Percentiles rank a stretch among this genome's conserved stretches.
These are phyloP conservation scores for Yamadazyma songkhlaensis DNA, from an alignment of 1,139 yeast genomes.

Conservation along the genomic window DNA sequence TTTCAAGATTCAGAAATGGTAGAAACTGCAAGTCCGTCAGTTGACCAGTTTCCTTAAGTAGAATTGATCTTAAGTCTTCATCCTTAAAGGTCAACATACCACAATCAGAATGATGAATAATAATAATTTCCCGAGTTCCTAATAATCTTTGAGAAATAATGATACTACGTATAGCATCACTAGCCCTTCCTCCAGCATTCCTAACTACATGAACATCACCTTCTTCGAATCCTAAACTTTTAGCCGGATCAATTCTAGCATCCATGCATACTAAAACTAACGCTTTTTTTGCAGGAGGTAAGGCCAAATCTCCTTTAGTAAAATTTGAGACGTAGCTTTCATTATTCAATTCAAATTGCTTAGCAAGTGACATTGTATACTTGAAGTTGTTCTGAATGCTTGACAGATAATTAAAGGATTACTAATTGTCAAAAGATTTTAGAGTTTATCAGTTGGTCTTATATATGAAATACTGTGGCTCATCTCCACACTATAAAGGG, in stretches of 20 bases:
- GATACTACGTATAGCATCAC: conserved; percentile 38
- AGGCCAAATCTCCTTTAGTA: conserved; percentile 24
- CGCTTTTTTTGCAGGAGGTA: conserved; percentile 37
- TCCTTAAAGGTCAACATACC: conserved; percentile 43
- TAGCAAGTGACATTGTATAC: conserved; percentile 20
- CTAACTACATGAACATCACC: conserved; percentile 47
- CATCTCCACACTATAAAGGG: background rate
- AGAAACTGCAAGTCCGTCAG: conserved; percentile 26
- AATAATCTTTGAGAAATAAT: conserved; percentile 32
- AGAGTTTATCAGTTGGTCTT: background rate
- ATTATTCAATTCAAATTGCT: conserved; percentile 19
- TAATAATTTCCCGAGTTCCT: conserved; percentile 38
- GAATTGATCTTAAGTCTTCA: conserved; percentile 21
- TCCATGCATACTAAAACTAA: conserved; percentile 44
- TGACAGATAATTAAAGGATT: too few species aligned
- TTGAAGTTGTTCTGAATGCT: background rate
- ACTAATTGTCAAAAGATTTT: too few species aligned
- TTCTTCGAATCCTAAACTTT: conserved; percentile 34
- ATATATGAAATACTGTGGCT: conserved; percentile 2
- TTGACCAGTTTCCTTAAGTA: conserved; percentile 27
- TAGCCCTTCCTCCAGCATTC: conserved; percentile 45
- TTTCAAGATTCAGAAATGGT: conserved; percentile 30
- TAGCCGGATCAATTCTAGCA: conserved; percentile 43
- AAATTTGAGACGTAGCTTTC: conserved; percentile 18
- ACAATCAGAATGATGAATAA: conserved; percentile 42